Evolutionary conservation across 2,329 filamentous ascomycete genomes (phyloP).

Genomic region (Akanthomyces lecanii): DNA sequence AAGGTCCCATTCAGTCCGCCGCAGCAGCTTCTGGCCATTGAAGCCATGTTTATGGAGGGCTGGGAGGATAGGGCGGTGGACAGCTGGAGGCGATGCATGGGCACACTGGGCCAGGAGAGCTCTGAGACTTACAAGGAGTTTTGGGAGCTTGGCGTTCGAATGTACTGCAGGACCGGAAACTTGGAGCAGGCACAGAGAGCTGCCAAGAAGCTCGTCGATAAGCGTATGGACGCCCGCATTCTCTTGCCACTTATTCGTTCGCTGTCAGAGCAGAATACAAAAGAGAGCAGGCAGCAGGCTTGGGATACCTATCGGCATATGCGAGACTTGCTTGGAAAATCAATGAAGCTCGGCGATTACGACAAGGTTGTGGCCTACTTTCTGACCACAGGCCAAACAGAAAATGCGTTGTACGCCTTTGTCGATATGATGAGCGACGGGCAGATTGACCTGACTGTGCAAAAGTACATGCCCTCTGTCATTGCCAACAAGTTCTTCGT

Average conservation of each 20-base stretch:
- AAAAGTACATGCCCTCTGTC: slow-evolving; percentile 42
- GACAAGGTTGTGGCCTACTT: slow-evolving; percentile 70
- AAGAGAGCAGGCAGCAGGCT: slow-evolving; percentile 49
- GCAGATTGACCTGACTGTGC: slow-evolving; percentile 43
- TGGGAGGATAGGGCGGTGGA: slow-evolving; percentile 56
- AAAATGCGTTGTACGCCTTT: slow-evolving; percentile 71
- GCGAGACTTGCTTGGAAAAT: slow-evolving; percentile 53
- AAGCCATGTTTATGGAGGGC: slow-evolving; percentile 62
- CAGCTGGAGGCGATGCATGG: slow-evolving; percentile 57
- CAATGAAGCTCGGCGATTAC: slow-evolving; percentile 69
- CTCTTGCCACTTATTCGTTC: slow-evolving; percentile 67
- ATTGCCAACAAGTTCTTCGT: slow-evolving; percentile 75
- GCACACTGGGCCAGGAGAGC: slow-evolving; percentile 44
- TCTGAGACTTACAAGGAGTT: slow-evolving; percentile 48
- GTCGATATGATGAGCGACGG: slow-evolving; percentile 81
- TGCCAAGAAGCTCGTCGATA: slow-evolving; percentile 49
- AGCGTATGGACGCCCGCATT: slow-evolving; percentile 49
- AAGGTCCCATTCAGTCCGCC: slow-evolving; percentile 50
- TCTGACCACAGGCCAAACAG: slow-evolving; percentile 58
- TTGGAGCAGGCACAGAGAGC: slow-evolving; percentile 55
- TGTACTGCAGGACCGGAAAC: slow-evolving; percentile 56
- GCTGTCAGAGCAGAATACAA: slow-evolving; percentile 51
- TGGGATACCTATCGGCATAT: slow-evolving; percentile 66
- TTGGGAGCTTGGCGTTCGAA: slow-evolving; percentile 62
- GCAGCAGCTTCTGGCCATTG: slow-evolving; percentile 64